These are phyloP conservation scores for Hyparrhenia diplandra DNA, from an alignment of 176 grass and related monocot genomes.

Conservation along the genomic window DNA sequence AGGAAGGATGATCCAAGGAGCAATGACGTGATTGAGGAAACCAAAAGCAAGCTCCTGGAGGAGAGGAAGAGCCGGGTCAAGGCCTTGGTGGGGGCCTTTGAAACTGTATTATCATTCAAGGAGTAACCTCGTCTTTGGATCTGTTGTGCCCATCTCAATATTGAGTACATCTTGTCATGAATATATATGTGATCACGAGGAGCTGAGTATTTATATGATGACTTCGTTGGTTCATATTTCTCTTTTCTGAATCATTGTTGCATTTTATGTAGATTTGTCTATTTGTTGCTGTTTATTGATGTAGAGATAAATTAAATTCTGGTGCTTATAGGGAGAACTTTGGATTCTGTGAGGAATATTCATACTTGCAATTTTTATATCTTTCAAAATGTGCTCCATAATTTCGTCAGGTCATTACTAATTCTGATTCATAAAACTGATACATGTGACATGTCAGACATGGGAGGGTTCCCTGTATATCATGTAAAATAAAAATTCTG, in stretches of 20 bases:
- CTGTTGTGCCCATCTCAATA: neutral
- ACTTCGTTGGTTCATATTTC: conserved; percentile 25
- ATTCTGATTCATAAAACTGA: neutral
- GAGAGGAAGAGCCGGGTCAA: conserved; percentile 77
- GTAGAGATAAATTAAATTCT: conserved; percentile 25
- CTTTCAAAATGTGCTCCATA: neutral
- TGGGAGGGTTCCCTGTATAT: neutral
- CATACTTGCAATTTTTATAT: neutral
- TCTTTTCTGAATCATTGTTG: conserved; percentile 14
- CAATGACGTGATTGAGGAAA: conserved; percentile 64
- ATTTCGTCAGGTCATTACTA: neutral
- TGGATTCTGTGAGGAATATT: neutral
- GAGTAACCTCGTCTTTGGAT: conserved; percentile 21
- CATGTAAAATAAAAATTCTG: too few relatives aligned
- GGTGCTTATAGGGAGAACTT: neutral
- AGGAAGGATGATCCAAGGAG: conserved; percentile 50
- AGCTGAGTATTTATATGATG: conserved; percentile 33
- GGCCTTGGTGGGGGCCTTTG: conserved; percentile 79
- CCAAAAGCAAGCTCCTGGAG: conserved; percentile 66
- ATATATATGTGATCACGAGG: conserved; percentile 17
- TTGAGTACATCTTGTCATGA: conserved; percentile 1
- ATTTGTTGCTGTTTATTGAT: neutral
- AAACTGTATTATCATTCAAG: conserved; percentile 63
- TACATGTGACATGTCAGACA: neutral
- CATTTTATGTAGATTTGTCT: neutral